Percentiles rank a stretch among this genome's conserved stretches.
Conservation (phyloP, 2,329 filamentous ascomycete species). For the Claviceps monticola region DNA sequence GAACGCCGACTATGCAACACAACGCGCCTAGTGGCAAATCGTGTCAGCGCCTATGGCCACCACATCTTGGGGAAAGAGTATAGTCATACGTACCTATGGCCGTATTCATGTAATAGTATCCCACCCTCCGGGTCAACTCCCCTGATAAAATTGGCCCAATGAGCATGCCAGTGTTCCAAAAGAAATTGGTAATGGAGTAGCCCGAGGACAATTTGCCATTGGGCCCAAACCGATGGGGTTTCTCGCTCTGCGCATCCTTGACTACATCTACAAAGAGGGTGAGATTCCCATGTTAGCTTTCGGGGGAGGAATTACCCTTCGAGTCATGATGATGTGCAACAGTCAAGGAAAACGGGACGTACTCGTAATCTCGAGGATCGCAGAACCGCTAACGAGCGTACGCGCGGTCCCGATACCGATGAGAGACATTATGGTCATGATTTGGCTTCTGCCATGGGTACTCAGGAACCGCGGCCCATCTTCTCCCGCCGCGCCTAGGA, state of each 20-base stretch:
- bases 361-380: constrained; percentile 1
- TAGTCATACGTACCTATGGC: background rate
- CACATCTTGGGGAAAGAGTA: no score
- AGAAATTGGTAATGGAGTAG: background rate
- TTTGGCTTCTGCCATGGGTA: background rate
- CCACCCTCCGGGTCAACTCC: background rate
- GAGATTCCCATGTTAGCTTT: background rate
- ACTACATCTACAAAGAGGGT: background rate
- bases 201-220: background rate
- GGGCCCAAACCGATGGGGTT: background rate
- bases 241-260: background rate
- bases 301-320: background rate
- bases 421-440: background rate
- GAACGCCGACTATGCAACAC: background rate
- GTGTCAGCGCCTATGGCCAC: background rate
- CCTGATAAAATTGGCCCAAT: background rate
- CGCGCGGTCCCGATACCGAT: background rate
- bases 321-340: no score
- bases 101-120: constrained; percentile 1
- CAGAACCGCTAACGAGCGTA: background rate
- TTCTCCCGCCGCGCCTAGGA: background rate
- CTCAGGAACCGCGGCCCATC: background rate
- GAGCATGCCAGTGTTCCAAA: background rate
- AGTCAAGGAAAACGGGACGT: background rate
- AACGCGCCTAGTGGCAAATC: background rate